Conservation (phyloP, 371 early-diverging fungal genomes). For the Lichtheimia ramosa region DNA sequence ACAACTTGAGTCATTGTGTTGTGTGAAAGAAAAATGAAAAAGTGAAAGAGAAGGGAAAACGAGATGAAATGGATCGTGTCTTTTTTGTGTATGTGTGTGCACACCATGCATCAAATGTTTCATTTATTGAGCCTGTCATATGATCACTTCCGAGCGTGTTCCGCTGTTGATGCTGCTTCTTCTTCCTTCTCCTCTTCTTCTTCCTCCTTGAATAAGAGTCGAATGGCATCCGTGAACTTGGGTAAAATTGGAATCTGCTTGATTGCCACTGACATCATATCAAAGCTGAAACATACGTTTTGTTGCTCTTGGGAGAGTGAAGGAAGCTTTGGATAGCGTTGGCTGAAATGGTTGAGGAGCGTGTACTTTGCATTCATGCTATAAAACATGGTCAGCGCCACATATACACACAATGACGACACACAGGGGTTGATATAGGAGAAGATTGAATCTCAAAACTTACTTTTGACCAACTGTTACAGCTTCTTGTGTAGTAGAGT, state of each 20-base stretch:
- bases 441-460: not conserved
- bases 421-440: not conserved
- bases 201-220: conserved; percentile 55
- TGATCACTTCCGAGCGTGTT: not conserved
- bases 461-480: conserved; percentile 75
- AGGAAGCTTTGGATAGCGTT: conserved; percentile 90
- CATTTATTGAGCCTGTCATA: not conserved
- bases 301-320: conserved; percentile 47
- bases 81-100: not conserved
- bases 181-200: conserved; percentile 38
- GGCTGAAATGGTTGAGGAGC: conserved; percentile 97
- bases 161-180: not conserved
- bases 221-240: conserved; percentile 57
- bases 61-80: not conserved
- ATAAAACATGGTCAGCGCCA: conserved; percentile 2
- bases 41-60: not conserved
- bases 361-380: conserved; percentile 81
- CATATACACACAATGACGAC: conserved; percentile 2
- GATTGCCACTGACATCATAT: conserved; percentile 73
- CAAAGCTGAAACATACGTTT: conserved; percentile 78
- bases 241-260: conserved; percentile 63
- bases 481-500: conserved; percentile 92
- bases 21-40: not conserved
- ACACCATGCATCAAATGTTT: conserved; percentile 1
- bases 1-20: not conserved